Conservation (phyloP, 2,329 filamentous ascomycete species). For the Fusarium sp. region DNA sequence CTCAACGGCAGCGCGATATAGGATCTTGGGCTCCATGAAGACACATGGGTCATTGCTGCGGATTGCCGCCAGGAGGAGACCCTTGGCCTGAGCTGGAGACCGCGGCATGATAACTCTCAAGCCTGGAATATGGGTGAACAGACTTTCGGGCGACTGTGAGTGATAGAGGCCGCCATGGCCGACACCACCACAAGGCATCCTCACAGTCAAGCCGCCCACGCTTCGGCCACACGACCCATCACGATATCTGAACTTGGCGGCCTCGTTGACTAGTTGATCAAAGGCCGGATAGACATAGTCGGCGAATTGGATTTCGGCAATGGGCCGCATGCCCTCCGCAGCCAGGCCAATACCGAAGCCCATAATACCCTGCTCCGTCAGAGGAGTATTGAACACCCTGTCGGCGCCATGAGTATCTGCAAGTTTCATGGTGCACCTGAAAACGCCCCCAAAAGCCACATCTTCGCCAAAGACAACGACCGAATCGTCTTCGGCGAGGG, state of each 20-base stretch:
- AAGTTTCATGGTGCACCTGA: slow-evolving; percentile 93
- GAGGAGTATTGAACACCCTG: slow-evolving; percentile 95
- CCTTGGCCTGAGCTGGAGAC: slow-evolving; percentile 90
- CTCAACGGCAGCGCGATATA: slow-evolving; percentile 93
- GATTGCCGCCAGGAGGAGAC: slow-evolving; percentile 83
- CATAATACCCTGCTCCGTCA: slow-evolving; percentile 94
- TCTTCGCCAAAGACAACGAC: slow-evolving; percentile 97
- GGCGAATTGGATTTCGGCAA: slow-evolving; percentile 96
- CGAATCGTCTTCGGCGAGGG: slow-evolving; percentile 86
- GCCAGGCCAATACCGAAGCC: slow-evolving; percentile 94
- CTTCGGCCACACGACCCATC: slow-evolving; percentile 72
- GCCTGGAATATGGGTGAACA: slow-evolving; percentile 92
- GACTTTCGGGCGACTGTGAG: slow-evolving; percentile 88
- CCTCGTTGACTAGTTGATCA: slow-evolving; percentile 95
- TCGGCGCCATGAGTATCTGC: slow-evolving; percentile 89
- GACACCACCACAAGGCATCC: slow-evolving; percentile 92
- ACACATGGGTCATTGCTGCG: slow-evolving; percentile 88
- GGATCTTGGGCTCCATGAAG: slow-evolving; percentile 94
- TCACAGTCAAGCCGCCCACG: slow-evolving; percentile 85
- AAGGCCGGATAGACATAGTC: slow-evolving; percentile 96
- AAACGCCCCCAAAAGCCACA: slow-evolving; percentile 96
- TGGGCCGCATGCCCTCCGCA: slow-evolving; percentile 90
- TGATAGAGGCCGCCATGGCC: slow-evolving; percentile 92
- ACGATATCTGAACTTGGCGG: slow-evolving; percentile 88
- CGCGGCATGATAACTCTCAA: slow-evolving; percentile 88